These are phyloP conservation scores for Acacia crassicarpa DNA, from an alignment of 306 rosid genomes.

Conservation along the genomic window DNA sequence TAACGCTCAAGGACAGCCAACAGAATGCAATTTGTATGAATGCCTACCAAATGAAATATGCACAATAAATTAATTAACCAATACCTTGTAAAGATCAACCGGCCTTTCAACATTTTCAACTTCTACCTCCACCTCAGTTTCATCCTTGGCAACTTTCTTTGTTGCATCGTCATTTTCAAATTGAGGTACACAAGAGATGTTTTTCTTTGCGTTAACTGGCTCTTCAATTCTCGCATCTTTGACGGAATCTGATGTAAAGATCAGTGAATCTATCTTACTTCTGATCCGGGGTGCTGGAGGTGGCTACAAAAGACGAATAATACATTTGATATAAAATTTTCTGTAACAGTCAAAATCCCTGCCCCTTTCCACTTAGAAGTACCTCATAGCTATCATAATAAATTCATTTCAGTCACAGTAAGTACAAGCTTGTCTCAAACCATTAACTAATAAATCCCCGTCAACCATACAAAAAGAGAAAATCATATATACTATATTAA, in stretches of 20 bases:
- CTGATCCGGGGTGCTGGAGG: conserved; percentile 85
- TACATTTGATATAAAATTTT: background rate
- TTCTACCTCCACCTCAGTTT: conserved; percentile 58
- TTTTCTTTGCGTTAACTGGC: conserved; percentile 38
- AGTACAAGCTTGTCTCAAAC: background rate
- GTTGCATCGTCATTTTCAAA: conserved; percentile 40
- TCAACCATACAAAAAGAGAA: conserved; percentile 17
- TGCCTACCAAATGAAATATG: background rate
- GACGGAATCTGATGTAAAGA: conserved; percentile 80
- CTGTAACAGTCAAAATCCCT: background rate
- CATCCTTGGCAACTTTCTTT: conserved; percentile 42
- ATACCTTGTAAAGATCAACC: conserved; percentile 94
- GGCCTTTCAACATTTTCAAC: conserved; percentile 93
- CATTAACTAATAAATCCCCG: background rate
- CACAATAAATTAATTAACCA: background rate
- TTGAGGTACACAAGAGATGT: conserved; percentile 35
- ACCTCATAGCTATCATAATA: background rate
- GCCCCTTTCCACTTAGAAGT: background rate
- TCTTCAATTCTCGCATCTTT: conserved; percentile 60
- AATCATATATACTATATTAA: conserved; percentile 2
- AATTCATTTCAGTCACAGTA: conserved; percentile 1
- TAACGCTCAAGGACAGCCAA: background rate
- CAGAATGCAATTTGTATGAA: background rate
- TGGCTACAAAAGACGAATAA: conserved; percentile 62
- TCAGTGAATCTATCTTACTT: conserved; percentile 82